Percentiles rank a stretch among this genome's conserved stretches.
Conservation (phyloP, 192 early-diverging fungal genomes). For the Mortierella hygrophila region DNA sequence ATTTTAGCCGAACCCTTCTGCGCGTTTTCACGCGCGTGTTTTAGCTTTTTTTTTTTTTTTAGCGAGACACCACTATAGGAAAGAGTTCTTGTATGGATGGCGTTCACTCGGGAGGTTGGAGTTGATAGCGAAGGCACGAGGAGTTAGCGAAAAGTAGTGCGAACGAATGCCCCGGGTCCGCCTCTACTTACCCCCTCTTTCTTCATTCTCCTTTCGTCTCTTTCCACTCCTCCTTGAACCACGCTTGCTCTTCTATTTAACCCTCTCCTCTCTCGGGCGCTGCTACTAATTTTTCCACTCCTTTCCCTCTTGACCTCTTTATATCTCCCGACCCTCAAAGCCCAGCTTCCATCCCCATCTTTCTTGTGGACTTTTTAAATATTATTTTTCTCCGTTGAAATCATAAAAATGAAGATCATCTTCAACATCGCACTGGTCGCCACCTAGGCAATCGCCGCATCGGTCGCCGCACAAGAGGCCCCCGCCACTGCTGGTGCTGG, state of each 20-base stretch:
- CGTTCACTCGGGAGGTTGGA: background rate
- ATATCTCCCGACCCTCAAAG: no score
- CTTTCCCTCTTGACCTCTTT: background rate
- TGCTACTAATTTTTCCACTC: background rate
- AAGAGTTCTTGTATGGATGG: background rate
- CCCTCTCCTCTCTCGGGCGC: background rate
- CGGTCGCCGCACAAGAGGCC: background rate
- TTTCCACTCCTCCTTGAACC: background rate
- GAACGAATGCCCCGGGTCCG: background rate
- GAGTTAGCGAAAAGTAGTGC: background rate
- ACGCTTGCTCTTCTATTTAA: background rate
- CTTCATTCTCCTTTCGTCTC: background rate
- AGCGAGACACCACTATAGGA: background rate
- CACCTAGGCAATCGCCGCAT: background rate
- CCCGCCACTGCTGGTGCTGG: background rate
- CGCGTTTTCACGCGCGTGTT: no score
- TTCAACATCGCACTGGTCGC: conserved; percentile 9
- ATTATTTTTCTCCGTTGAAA: no score
- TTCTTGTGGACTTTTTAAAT: no score
- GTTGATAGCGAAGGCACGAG: background rate
- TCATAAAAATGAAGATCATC: conserved; percentile 5
- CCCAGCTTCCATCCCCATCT: no score
- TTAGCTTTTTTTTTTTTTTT: no score
- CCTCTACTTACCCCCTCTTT: background rate
- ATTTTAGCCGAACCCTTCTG: no score